A percentile compares a stretch with the other conserved stretches of the same genome.
Conservation (phyloP, 805 yeast genomes). For the Lipomyces sp. region DNA sequence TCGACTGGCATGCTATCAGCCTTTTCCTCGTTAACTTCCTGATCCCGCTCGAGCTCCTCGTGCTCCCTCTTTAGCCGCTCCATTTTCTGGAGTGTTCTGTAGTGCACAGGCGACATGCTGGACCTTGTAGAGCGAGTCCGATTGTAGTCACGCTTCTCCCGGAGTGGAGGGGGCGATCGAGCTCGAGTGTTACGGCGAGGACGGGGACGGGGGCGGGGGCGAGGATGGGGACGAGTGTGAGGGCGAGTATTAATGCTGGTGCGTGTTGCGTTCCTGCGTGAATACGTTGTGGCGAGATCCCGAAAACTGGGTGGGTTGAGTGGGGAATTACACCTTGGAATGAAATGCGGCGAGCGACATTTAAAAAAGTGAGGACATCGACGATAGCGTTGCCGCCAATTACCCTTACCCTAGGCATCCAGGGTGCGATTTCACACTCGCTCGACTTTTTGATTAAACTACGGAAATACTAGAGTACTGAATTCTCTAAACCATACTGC, state of each 20-base stretch:
- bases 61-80: conserved; percentile 2
- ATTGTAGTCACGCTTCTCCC: conserved; percentile 3
- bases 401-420: too few relatives aligned
- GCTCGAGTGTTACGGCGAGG: not conserved
- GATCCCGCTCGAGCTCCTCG: not conserved
- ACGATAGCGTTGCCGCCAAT: too few relatives aligned
- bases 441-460: too few relatives aligned
- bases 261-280: not conserved
- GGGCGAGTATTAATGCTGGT: not conserved
- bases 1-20: not conserved
- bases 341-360: not conserved
- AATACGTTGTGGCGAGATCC: not conserved
- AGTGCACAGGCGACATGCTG: conserved; percentile 3
- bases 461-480: not conserved
- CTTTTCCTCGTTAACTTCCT: not conserved
- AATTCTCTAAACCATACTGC: not conserved
- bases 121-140: not conserved
- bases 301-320: not conserved
- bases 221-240: not conserved
- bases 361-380: not conserved
- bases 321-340: not conserved
- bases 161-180: not conserved
- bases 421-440: too few relatives aligned
- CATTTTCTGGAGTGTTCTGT: conserved; percentile 4
- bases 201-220: not conserved